A percentile compares a stretch with the other conserved stretches of the same genome.
Conservation (phyloP, 495 filamentous ascomycete genomes). For the Penicillium alfredii region DNA sequence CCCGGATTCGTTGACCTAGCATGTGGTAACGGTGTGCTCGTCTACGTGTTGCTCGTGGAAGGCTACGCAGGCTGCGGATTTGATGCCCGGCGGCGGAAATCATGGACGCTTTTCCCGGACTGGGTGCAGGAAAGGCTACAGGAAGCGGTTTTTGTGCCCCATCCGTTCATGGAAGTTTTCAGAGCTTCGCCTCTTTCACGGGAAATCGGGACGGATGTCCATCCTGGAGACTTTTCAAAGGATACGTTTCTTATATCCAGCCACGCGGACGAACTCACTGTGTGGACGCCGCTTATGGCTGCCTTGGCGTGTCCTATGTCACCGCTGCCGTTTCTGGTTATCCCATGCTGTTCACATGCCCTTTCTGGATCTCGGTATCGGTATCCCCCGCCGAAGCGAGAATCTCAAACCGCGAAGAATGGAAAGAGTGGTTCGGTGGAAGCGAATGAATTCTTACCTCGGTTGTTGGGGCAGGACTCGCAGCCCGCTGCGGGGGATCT, state of each 20-base stretch:
- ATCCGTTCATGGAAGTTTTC: conserved; percentile 38
- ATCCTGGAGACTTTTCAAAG: conserved; percentile 64
- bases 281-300: conserved; percentile 90
- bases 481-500: conserved; percentile 38
- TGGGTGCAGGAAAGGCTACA: conserved; percentile 50
- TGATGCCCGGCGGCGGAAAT: conserved; percentile 76
- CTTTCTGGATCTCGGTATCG: conserved; percentile 69
- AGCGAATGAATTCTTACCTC: too few relatives aligned
- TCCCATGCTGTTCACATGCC: conserved; percentile 91
- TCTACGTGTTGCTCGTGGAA: conserved; percentile 74
- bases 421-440: conserved; percentile 1
- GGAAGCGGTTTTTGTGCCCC: conserved; percentile 71
- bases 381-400: conserved; percentile 49
- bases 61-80: conserved; percentile 87
- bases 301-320: conserved; percentile 53
- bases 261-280: conserved; percentile 90
- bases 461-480: conserved; percentile 20
- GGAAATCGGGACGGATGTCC: conserved; percentile 34
- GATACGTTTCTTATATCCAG: conserved; percentile 94
- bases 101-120: conserved; percentile 68
- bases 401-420: not conserved
- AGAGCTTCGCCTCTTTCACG: too few relatives aligned
- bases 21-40: conserved; percentile 92
- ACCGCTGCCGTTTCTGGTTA: conserved; percentile 69
- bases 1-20: conserved; percentile 94